phyloP scores from a whole-genome alignment of 768 basidiomycete genomes.

The Termitomyces sp. region DNA sequence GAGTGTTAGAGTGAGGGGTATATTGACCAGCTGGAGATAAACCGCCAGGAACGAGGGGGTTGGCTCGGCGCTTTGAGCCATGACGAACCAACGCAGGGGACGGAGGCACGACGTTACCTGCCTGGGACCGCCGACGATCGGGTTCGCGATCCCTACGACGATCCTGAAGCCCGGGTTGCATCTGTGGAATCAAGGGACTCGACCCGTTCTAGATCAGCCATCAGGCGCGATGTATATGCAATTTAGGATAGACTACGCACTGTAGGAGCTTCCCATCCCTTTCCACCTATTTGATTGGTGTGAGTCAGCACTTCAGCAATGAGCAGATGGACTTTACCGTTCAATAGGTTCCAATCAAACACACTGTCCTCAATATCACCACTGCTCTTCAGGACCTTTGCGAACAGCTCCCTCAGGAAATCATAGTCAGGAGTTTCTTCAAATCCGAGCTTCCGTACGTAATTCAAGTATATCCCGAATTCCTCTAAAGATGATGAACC shows the following conservation, averaged over 20 bases:
- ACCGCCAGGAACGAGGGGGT: slow-evolving; percentile 50
- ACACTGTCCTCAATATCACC: slow-evolving; percentile 89
- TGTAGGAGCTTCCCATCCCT: slow-evolving; percentile 87
- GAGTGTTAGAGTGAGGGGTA: slow-evolving; percentile 69
- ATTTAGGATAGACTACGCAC: slow-evolving; percentile 35
- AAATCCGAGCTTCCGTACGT: slow-evolving; percentile 97
- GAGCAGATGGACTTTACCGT: slow-evolving; percentile 41
- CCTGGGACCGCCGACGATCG: slow-evolving; percentile 59
- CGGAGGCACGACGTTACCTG: slow-evolving; percentile 55
- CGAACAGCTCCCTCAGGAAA: slow-evolving; percentile 91
- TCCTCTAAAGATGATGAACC: slow-evolving; percentile 58
- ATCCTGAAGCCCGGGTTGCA: slow-evolving; percentile 48
- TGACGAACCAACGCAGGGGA: slow-evolving; percentile 76
- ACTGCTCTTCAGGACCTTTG: slow-evolving; percentile 88
- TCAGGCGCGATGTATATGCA: slow-evolving; percentile 1
- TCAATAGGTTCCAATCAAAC: slow-evolving; percentile 94
- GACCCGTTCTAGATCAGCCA: slow-evolving; percentile 37
- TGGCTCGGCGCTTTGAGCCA: slow-evolving; percentile 65
- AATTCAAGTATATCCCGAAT: slow-evolving; percentile 97
- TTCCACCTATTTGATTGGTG: slow-evolving; percentile 54
- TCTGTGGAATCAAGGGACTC: slow-evolving; percentile 59
- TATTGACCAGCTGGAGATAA: slow-evolving; percentile 43
- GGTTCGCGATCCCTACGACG: slow-evolving; percentile 55
- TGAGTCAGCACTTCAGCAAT: slow-evolving; percentile 2
- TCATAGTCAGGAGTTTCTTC: slow-evolving; percentile 99